These are phyloP conservation scores for Acephala macrosclerotiorum DNA, from an alignment of 2,329 filamentous ascomycete species.

Conservation along the genomic window DNA sequence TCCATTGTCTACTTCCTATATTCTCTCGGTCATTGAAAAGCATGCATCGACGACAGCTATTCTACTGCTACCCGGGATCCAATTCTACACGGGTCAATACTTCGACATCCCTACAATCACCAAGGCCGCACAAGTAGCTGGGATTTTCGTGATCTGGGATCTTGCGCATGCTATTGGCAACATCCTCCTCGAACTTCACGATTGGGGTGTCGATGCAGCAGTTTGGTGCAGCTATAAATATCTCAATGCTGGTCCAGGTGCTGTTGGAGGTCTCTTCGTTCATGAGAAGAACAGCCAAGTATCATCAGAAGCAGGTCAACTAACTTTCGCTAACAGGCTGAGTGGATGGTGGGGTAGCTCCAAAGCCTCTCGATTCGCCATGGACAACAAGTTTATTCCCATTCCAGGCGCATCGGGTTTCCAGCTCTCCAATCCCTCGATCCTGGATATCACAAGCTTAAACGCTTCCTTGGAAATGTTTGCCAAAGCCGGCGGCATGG, in stretches of 20 bases:
- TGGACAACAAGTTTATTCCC: slow-evolving; percentile 77
- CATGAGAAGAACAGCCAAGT: slow-evolving; percentile 58
- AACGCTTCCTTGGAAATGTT: slow-evolving; percentile 76
- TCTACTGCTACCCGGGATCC: slow-evolving; percentile 78
- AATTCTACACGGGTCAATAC: slow-evolving; percentile 82
- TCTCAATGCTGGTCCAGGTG: slow-evolving; percentile 77
- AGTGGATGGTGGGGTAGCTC: slow-evolving; percentile 86
- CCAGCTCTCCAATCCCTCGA: slow-evolving; percentile 78
- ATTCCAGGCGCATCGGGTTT: slow-evolving; percentile 78
- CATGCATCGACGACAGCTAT: slow-evolving; percentile 72
- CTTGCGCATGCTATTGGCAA: slow-evolving; percentile 82
- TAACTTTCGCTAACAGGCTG: slow-evolving; percentile 60
- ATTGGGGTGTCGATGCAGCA: slow-evolving; percentile 81
- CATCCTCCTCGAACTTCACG: slow-evolving; percentile 73
- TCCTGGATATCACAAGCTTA: slow-evolving; percentile 76
- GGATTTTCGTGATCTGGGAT: slow-evolving; percentile 79
- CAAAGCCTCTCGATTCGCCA: slow-evolving; percentile 73
- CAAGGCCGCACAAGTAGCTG: slow-evolving; percentile 68
- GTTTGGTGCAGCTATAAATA: slow-evolving; percentile 89
- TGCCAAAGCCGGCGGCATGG: slow-evolving; percentile 66
- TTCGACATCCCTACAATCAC: slow-evolving; percentile 80
- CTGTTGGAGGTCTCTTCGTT: slow-evolving; percentile 77
- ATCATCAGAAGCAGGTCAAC: slow-evolving; percentile 32
- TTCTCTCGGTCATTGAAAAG: slow-evolving; percentile 70
- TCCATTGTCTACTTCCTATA: slow-evolving; percentile 69